Evolutionary conservation across 805 yeast genomes (phyloP), one percentile per base, ranked within the genome.

Genomic region (Wickerhamomyces sydowiorum): DNA sequence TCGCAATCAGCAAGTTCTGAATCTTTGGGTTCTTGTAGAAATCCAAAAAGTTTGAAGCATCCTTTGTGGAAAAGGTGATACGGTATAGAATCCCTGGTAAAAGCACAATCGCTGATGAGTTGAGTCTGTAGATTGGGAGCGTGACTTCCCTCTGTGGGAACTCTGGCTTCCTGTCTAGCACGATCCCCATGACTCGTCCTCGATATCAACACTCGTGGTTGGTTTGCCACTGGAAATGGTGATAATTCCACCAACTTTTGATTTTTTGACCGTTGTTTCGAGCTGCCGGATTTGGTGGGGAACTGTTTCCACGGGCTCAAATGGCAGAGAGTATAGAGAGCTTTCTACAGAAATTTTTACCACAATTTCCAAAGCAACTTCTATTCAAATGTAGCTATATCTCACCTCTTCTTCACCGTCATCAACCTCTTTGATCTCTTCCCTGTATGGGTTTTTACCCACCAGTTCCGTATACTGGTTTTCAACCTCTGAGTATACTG

Each of bases 41-140:
- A 19, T 68, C 61, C 34, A 78, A 58, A 17, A 79, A 56, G 3
- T 70, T 64, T 10, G 72, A 66, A 1, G 78, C 82, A 39, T 70
- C 67, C 40, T 64, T 60, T 40, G 70, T 63, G 15, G 70, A 58
- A 40, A 78, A 72, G 2, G 76, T 65, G n/a, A 80, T 75, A 42
- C 76, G 72, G 59, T 80, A 81, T 20, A 78, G 66, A 32, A 80
- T 73, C 0, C 86, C 86, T 1, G 88, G 86, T 8, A 80, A 52
- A 24, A 79, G 67, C 13, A 81, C 76, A 40, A 69, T 53, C 1
- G 53, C 37, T 1, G 64, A 41, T 7, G 39, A 41, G 1, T 43
- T 8, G 5, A 54, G 48, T 20, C 48, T 50, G 41, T 46, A 52
- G 14, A 54, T 49, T 3, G 60, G 60, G 2, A 56, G 40, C 3